Percentiles rank a stretch among this genome's conserved stretches.
Conservation (phyloP, 225 moss, liverwort and hornwort genomes). For the Ulota crispa region DNA sequence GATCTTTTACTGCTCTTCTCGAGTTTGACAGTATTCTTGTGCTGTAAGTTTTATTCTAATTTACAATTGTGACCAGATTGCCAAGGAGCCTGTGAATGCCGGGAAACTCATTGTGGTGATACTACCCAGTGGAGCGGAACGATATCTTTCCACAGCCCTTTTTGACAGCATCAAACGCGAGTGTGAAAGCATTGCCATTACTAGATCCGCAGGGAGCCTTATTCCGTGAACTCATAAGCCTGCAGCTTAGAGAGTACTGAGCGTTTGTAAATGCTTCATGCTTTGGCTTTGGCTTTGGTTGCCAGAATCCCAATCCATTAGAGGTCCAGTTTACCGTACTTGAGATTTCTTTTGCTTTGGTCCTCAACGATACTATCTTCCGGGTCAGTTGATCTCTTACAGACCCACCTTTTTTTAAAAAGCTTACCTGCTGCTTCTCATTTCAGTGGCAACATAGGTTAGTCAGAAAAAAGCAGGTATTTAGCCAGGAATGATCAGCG, state of each 20-base stretch:
- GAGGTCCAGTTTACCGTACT: neutral
- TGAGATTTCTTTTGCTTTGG: neutral
- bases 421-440: neutral
- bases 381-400: neutral
- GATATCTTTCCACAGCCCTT: constrained; percentile 69
- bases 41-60: neutral
- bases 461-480: neutral
- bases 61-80: constrained; percentile 36
- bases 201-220: neutral
- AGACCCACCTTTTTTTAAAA: neutral
- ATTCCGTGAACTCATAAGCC: neutral
- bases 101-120: constrained; percentile 70
- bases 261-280: neutral
- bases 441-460: neutral
- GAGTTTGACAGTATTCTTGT: no score
- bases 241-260: neutral
- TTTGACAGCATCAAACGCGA: constrained; percentile 57
- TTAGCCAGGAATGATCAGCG: neutral
- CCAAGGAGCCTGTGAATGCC: constrained; percentile 73
- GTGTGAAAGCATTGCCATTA: constrained; percentile 39
- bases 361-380: neutral
- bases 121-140: constrained; percentile 79
- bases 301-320: neutral
- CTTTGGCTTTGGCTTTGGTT: neutral
- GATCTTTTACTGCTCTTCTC: neutral